A percentile compares a stretch with the other conserved stretches of the same genome.
These are phyloP conservation scores for Dactylellina leptospora DNA, from an alignment of 2,329 filamentous ascomycete species.

Conservation along the genomic window DNA sequence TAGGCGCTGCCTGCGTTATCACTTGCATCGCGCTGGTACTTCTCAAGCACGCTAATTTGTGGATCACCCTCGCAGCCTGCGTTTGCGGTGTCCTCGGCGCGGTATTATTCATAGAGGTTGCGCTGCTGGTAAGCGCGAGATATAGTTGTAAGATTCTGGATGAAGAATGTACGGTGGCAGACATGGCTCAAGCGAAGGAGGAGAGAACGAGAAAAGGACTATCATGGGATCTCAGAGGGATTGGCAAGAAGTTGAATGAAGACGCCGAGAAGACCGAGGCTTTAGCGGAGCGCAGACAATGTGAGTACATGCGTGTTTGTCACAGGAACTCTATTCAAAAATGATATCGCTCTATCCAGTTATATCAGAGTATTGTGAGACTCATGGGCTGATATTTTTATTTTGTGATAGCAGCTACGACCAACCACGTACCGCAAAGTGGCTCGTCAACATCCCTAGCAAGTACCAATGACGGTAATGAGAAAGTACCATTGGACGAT, in stretches of 20 bases:
- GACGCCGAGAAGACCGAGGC: conserved; percentile 12
- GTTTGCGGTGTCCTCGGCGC: conserved; percentile 48
- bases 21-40: conserved; percentile 46
- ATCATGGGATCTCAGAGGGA: conserved; percentile 41
- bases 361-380: conserved; percentile 14
- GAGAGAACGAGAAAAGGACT: conserved; percentile 26
- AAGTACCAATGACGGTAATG: conserved; percentile 14
- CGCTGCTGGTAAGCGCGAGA: conserved; percentile 41
- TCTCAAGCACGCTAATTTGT: conserved; percentile 32
- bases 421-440: conserved; percentile 42
- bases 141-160: conserved; percentile 37
- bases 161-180: conserved; percentile 40
- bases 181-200: conserved; percentile 29
- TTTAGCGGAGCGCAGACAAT: conserved; percentile 22
- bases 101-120: conserved; percentile 42
- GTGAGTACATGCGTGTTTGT: too few species aligned
- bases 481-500: conserved; percentile 5
- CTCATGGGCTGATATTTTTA: conserved; percentile 24
- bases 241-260: conserved; percentile 28
- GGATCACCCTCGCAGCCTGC: conserved; percentile 36
- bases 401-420: conserved; percentile 22
- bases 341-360: too few species aligned
- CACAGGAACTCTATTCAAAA: too few species aligned
- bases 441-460: conserved; percentile 6
- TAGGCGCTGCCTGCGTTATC: conserved; percentile 37